Percentiles rank a stretch among this genome's conserved stretches.
phyloP scores from a whole-genome alignment of 2,329 filamentous ascomycete genomes.

The Colletotrichum sp. region DNA sequence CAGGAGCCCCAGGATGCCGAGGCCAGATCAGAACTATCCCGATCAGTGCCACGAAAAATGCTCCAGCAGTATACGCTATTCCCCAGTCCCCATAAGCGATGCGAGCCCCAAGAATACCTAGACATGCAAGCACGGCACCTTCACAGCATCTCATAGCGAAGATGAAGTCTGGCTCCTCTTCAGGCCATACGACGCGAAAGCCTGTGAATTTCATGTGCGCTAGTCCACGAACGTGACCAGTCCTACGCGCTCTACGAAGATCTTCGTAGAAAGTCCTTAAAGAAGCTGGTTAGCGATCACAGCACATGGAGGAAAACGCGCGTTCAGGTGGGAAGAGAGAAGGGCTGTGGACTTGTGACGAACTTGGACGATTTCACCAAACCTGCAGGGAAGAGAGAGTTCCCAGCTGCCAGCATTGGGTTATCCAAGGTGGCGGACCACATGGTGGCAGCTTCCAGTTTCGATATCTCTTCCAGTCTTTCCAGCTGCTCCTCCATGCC shows the following conservation, averaged over 20 bases:
- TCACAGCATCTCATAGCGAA: background rate
- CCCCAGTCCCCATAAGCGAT: background rate
- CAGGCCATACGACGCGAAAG: background rate
- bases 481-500: background rate
- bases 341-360: rapidly evolving
- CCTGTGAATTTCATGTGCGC: background rate
- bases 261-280: too few species aligned
- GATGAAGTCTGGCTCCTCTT: background rate
- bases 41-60: background rate
- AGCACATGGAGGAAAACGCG: too few species aligned
- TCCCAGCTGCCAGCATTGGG: rapidly evolving
- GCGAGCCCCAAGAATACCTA: background rate
- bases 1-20: rapidly evolving
- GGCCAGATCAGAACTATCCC: background rate
- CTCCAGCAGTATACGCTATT: background rate
- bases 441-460: rapidly evolving
- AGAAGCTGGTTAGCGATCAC: too few species aligned
- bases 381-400: background rate
- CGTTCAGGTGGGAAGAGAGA: too few species aligned
- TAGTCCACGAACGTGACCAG: background rate
- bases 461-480: background rate
- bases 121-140: background rate
- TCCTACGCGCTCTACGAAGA: background rate
- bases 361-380: background rate
- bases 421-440: background rate